Evolutionary conservation across 2,329 filamentous ascomycete species (phyloP).

Genomic region (Penicillium sp.): DNA sequence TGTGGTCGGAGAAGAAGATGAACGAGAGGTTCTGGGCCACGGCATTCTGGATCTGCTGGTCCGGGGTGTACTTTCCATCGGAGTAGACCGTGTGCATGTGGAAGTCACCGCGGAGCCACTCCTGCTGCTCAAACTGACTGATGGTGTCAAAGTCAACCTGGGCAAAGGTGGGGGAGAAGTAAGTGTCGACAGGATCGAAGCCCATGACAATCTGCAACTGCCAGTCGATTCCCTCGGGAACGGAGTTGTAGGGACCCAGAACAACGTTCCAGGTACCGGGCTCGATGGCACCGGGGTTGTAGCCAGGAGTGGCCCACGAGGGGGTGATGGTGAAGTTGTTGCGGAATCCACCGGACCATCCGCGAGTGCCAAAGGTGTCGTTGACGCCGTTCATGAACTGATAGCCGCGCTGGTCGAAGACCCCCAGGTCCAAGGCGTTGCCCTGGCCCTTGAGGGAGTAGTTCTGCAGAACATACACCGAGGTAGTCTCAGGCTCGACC

Average conservation of each 20-base stretch:
- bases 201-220: constrained; percentile 19
- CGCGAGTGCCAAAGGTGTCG: not conserved
- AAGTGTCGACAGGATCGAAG: constrained; percentile 10
- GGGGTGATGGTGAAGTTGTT: constrained; percentile 28
- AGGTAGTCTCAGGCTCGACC: constrained; percentile 20
- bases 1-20: constrained; percentile 30
- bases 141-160: constrained; percentile 10
- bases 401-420: constrained; percentile 23
- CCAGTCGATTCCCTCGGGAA: constrained; percentile 24
- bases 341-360: constrained; percentile 9
- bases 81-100: constrained; percentile 31
- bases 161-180: constrained; percentile 14
- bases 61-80: constrained; percentile 14
- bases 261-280: constrained; percentile 26
- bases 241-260: constrained; percentile 23
- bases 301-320: constrained; percentile 24
- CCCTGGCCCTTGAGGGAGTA: constrained; percentile 20
- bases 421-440: constrained; percentile 25
- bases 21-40: constrained; percentile 20
- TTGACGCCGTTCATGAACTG: constrained; percentile 9
- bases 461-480: constrained; percentile 23
- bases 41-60: not conserved
- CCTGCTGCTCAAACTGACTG: constrained; percentile 1
- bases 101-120: constrained; percentile 27
- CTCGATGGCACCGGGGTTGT: constrained; percentile 22